Evolutionary conservation across 352 stramenopile genomes (phyloP).

Genomic region (Pilasporangium apinafurcum): DNA sequence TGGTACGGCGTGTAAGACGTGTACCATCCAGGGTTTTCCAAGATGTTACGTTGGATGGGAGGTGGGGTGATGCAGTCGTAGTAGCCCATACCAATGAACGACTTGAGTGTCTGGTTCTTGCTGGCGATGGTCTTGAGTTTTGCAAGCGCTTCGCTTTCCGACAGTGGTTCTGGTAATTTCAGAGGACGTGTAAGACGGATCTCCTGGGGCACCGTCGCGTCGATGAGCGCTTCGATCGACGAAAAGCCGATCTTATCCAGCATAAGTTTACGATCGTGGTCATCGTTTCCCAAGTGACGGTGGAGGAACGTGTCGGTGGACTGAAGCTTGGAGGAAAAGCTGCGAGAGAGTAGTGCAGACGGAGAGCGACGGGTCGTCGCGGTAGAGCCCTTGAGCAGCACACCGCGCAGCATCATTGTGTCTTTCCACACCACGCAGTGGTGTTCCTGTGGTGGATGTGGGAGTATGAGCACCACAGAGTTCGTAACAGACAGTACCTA

Average conservation of each 20-base stretch:
- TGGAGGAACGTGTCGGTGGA: conserved; percentile 60
- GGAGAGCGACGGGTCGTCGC: too few relatives aligned
- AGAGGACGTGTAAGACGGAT: conserved; percentile 81
- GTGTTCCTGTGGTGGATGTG: too few relatives aligned
- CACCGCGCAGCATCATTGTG: conserved; percentile 11
- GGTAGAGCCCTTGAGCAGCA: conserved; percentile 12
- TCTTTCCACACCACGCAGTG: too few relatives aligned
- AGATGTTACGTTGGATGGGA: conserved; percentile 97
- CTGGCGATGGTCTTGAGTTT: conserved; percentile 87
- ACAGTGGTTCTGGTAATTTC: conserved; percentile 63
- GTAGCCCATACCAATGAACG: conserved; percentile 98
- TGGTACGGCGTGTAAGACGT: conserved; percentile 98
- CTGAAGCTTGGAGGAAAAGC: conserved; percentile 26
- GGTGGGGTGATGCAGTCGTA: conserved; percentile 94
- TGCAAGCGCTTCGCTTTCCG: conserved; percentile 91
- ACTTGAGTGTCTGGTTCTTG: conserved; percentile 96
- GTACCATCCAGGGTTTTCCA: conserved; percentile 99
- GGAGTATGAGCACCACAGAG: too few relatives aligned
- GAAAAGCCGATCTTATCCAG: conserved; percentile 90
- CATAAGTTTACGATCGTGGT: conserved; percentile 89
- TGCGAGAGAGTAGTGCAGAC: conserved; percentile 1
- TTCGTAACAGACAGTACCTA: too few relatives aligned
- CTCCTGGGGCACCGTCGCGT: conserved; percentile 91
- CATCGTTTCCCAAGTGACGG: conserved; percentile 86
- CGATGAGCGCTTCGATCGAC: conserved; percentile 91